These are phyloP conservation scores for Prunus yedoensis DNA, from an alignment of 331 rosid species.

Conservation along the genomic window DNA sequence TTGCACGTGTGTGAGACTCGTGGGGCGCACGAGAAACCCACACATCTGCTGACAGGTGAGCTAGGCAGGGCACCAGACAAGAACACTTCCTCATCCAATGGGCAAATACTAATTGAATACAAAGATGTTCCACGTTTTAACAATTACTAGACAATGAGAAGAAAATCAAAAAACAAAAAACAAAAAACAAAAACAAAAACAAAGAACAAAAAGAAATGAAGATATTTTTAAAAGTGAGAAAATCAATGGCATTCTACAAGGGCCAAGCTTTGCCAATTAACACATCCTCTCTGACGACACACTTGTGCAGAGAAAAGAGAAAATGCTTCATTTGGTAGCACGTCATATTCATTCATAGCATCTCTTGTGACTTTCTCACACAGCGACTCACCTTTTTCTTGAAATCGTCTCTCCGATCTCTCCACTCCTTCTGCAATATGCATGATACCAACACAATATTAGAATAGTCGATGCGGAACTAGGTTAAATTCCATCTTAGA, in stretches of 20 bases:
- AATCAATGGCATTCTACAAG: conserved; percentile 47
- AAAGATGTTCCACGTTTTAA: conserved; percentile 39
- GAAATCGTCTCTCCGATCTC: conserved; percentile 92
- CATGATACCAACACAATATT: conserved; percentile 15
- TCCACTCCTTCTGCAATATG: conserved; percentile 87
- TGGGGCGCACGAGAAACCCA: too few relatives aligned
- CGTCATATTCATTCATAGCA: conserved; percentile 58
- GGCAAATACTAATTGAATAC: conserved; percentile 45
- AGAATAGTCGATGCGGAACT: background rate
- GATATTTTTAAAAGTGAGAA: conserved; percentile 19
- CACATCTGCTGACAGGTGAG: too few relatives aligned
- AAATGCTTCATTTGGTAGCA: background rate
- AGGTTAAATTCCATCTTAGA: background rate
- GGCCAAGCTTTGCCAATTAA: conserved; percentile 29
- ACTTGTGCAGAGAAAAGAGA: conserved; percentile 24
- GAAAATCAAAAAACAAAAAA: too few relatives aligned
- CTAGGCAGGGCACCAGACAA: background rate
- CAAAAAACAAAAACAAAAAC: background rate
- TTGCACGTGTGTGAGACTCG: too few relatives aligned
- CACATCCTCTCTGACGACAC: conserved; percentile 37
- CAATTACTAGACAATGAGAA: conserved; percentile 32
- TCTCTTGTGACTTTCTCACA: conserved; percentile 94
- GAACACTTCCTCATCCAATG: conserved; percentile 35
- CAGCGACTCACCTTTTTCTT: conserved; percentile 93
- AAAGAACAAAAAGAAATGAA: conserved; percentile 29